A percentile compares a stretch with the other conserved stretches of the same genome.
These are phyloP conservation scores for Cyathus striatus DNA, from an alignment of 768 basidiomycete genomes.

Conservation along the genomic window DNA sequence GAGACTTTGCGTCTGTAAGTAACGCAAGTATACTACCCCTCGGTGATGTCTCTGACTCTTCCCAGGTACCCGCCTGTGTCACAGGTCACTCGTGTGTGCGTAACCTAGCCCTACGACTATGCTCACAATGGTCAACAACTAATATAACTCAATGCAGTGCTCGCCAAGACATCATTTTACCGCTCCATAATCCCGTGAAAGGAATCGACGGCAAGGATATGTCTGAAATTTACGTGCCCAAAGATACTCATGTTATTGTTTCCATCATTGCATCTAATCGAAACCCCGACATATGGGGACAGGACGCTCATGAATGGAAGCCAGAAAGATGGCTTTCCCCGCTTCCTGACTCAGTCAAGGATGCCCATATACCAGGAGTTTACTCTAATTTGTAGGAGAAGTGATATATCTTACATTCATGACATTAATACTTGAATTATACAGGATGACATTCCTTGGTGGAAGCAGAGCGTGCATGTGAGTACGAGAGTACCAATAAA, in stretches of 20 bases:
- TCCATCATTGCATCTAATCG: slow-evolving; percentile 29
- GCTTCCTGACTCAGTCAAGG: slow-evolving; percentile 17
- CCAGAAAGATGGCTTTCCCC: slow-evolving; percentile 34
- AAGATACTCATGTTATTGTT: slow-evolving; percentile 24
- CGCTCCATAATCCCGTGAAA: slow-evolving; percentile 21
- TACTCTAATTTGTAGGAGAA: slow-evolving; percentile 16
- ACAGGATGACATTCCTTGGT: slow-evolving; percentile 29
- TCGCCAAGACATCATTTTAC: slow-evolving; percentile 23
- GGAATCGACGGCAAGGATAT: slow-evolving; percentile 16
- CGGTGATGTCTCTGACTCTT: not conserved
- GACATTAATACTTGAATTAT: not conserved
- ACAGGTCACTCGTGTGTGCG: slow-evolving; percentile 16
- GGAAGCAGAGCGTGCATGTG: slow-evolving; percentile 29
- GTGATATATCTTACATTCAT: not conserved
- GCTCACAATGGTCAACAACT: not conserved
- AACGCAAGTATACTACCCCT: not conserved
- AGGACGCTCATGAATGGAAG: slow-evolving; percentile 32
- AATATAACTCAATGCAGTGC: slow-evolving; percentile 7
- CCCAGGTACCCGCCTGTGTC: slow-evolving; percentile 16
- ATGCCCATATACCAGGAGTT: slow-evolving; percentile 16
- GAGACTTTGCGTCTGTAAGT: slow-evolving; percentile 28
- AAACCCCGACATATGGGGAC: slow-evolving; percentile 32
- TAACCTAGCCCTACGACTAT: not conserved
- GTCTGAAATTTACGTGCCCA: slow-evolving; percentile 21
- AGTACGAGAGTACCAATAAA: slow-evolving; percentile 4